Conservation (phyloP, 768 basidiomycete genomes). For the Podaxis sp. region DNA sequence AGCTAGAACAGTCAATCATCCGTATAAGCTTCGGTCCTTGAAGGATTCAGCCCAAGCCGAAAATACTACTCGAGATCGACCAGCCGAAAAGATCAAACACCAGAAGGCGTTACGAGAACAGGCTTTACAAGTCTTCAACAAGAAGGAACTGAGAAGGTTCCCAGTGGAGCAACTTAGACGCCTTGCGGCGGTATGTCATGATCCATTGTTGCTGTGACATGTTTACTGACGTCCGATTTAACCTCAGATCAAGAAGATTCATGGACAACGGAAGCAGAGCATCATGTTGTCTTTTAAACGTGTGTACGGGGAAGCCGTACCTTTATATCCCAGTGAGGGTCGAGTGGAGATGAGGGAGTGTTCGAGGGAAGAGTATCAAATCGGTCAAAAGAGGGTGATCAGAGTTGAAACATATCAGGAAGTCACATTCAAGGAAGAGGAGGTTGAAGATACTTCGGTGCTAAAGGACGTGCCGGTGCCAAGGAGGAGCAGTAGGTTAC, state of each 20-base stretch:
- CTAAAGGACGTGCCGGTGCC: not conserved
- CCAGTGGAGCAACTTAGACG: conserved; percentile 11
- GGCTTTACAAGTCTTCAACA: conserved; percentile 2
- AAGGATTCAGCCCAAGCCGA: not conserved
- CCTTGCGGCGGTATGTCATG: conserved; percentile 2
- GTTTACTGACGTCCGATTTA: not conserved
- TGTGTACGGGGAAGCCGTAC: conserved; percentile 4
- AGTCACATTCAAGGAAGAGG: conserved; percentile 8
- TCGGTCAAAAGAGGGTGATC: conserved; percentile 5
- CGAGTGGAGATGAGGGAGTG: conserved; percentile 12
- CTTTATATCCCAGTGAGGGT: conserved; percentile 10
- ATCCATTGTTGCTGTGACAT: not conserved
- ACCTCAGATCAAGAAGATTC: conserved; percentile 6
- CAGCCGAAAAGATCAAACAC: conserved; percentile 8
- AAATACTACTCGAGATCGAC: not conserved
- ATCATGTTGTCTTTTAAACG: conserved; percentile 11
- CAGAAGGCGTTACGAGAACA: conserved; percentile 11
- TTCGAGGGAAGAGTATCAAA: conserved; percentile 12
- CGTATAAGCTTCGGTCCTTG: conserved; percentile 8
- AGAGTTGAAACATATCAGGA: conserved; percentile 10
- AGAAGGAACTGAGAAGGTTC: conserved; percentile 7
- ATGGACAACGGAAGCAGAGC: conserved; percentile 10
- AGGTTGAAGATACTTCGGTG: not conserved
- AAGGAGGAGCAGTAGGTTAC: conserved; percentile 10
- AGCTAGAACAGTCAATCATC: not conserved